Base-by-base conservation (phyloP, 106 monocot genomes). In the Allium fistulosum region DNA sequence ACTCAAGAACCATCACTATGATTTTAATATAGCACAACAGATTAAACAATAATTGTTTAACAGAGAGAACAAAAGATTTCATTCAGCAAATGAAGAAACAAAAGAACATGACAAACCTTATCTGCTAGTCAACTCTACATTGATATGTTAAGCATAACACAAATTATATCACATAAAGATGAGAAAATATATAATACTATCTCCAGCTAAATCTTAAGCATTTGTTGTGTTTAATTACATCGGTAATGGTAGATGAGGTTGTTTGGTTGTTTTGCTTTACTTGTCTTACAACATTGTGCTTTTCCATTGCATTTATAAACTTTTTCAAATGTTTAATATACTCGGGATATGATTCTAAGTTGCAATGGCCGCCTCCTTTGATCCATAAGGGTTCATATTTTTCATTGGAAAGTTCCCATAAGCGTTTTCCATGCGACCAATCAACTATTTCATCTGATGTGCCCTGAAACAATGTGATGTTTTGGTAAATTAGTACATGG, bases 371-470 rank as follows among this genome's bases (percentile, higher is more conserved):
- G 0, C 95, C 95, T 2, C 95, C 95, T 46, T 91, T 88, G 28
- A 96, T 65, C 95, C 95, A 96, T 26, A 96, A 66, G 2, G 95
- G 95, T 1, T 96, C 95, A 22, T 85, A 96, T 58, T 96, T 96
- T 60, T 91, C 91, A 70, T 88, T 91, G 6, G 88, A 65, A n/a
- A 96, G 77, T 62, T 91, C 95, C 87, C 91, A 91, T 18, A 96
- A 73, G 15, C 91, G 88, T 63, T 88, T 96, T 11, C 95, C 95
- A 53, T 96, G 95, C 10, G 88, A 88, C 76, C 71, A 91, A 45
- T 96, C 88, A 0, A 96, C 95, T 10, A 96, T 82, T 13, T 91
- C 95, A 58, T 96, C 95, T 18, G 85, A 75, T 3, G 91, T 91
- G 27, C 95, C 95, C 95, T 96, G 81, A 28, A 64, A 64, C 56